Conservation (phyloP, 1,284 basidiomycete species). For the Earliella scabrosa region DNA sequence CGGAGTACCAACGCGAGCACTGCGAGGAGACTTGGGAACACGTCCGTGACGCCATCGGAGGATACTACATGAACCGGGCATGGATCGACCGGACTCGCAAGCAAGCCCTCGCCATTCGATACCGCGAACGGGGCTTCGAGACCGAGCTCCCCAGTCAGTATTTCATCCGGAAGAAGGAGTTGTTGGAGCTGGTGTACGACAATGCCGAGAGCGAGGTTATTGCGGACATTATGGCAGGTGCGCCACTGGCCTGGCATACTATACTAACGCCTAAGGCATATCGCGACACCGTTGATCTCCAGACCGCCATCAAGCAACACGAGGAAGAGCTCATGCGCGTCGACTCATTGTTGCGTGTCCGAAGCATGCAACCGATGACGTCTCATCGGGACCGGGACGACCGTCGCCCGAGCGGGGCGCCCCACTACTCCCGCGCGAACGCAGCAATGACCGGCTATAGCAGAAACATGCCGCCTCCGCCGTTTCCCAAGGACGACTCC, state of each 20-base stretch:
- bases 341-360: background rate
- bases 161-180: conserved; percentile 32
- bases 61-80: conserved; percentile 36
- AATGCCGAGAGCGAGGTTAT: background rate
- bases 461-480: background rate
- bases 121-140: conserved; percentile 29
- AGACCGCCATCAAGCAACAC: background rate
- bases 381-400: background rate
- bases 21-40: conserved; percentile 33
- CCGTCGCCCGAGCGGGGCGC: background rate
- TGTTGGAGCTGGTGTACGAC: conserved; percentile 18
- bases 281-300: background rate
- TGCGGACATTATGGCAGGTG: background rate
- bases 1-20: conserved; percentile 2
- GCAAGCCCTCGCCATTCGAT: conserved; percentile 28
- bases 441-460: background rate
- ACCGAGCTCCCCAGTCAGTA: conserved; percentile 36
- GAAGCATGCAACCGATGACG: background rate
- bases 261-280: background rate
- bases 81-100: conserved; percentile 33
- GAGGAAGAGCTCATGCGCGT: background rate
- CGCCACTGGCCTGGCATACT: background rate
- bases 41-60: conserved; percentile 26
- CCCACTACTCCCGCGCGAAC: background rate
- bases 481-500: conserved; percentile 35